phyloP scores from a whole-genome alignment of 352 stramenopile genomes.

The Phytophthora lateralis region DNA sequence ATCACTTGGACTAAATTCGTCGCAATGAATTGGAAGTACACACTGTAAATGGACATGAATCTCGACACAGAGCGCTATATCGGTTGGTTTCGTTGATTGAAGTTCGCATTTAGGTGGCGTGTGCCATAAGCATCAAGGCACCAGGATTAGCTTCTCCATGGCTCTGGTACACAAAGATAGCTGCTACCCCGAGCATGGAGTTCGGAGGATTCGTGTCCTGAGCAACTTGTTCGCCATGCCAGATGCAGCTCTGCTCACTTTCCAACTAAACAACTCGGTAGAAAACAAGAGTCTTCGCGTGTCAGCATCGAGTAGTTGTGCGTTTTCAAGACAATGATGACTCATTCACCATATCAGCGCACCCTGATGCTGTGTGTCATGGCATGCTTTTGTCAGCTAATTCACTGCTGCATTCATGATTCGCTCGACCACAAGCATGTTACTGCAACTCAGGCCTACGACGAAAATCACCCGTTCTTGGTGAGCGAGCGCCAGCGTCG shows the following conservation, averaged over 20 bases:
- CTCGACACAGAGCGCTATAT: background rate
- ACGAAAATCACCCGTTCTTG: constrained; percentile 30
- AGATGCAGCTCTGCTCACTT: background rate
- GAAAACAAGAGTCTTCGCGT: background rate
- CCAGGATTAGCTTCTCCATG: background rate
- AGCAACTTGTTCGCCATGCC: background rate
- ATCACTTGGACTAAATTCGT: too few relatives aligned
- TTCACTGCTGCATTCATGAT: constrained; percentile 39
- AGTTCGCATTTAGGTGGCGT: background rate
- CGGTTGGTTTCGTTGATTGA: background rate
- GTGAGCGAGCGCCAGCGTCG: constrained; percentile 12
- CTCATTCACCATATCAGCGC: background rate
- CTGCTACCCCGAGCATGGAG: background rate
- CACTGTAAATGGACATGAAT: background rate
- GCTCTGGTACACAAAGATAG: background rate
- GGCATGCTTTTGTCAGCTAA: constrained; percentile 4
- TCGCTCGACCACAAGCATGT: constrained; percentile 27
- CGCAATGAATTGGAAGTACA: background rate
- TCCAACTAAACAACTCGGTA: background rate
- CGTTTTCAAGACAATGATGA: background rate
- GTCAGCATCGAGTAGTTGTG: background rate
- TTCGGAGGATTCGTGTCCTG: background rate
- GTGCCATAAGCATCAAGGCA: background rate
- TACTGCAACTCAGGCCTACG: constrained; percentile 21
- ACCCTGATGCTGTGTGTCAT: constrained; percentile 7